Conservation (phyloP, 495 filamentous ascomycete species). For the Aspergillus haitiensis region DNA sequence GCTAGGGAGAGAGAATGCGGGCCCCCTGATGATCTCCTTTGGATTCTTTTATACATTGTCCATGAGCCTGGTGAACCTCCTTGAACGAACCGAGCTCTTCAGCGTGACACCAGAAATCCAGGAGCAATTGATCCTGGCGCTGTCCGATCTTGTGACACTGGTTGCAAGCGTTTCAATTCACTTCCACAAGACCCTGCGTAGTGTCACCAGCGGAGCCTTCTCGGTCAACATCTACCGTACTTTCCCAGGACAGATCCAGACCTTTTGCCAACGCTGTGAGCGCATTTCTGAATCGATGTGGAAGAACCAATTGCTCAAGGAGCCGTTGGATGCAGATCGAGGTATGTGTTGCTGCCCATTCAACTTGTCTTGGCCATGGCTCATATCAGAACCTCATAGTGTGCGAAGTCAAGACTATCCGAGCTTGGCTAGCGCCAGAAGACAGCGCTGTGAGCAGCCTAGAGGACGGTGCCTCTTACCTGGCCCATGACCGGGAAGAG, state of each 20-base stretch:
- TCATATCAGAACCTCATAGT: slow-evolving; percentile 15
- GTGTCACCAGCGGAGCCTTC: slow-evolving; percentile 27
- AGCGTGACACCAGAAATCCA: slow-evolving; percentile 37
- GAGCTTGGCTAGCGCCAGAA: slow-evolving; percentile 25
- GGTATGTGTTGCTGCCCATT: slow-evolving; percentile 14
- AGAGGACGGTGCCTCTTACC: slow-evolving; percentile 36
- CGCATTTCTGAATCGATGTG: slow-evolving; percentile 40
- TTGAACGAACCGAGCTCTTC: slow-evolving; percentile 41
- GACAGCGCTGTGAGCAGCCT: slow-evolving; percentile 24
- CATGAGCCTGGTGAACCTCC: slow-evolving; percentile 34
- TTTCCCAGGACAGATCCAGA: slow-evolving; percentile 34
- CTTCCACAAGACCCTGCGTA: slow-evolving; percentile 33
- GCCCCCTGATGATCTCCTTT: slow-evolving; percentile 36
- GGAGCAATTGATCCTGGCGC: slow-evolving; percentile 39
- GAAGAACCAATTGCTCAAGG: slow-evolving; percentile 34
- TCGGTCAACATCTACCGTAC: slow-evolving; percentile 37
- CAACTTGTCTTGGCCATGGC: background rate
- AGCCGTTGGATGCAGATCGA: slow-evolving; percentile 26
- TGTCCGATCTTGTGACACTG: slow-evolving; percentile 39
- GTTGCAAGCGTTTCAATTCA: slow-evolving; percentile 36
- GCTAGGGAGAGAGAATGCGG: slow-evolving; percentile 39
- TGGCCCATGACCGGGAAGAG: slow-evolving; percentile 45
- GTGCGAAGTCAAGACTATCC: slow-evolving; percentile 25
- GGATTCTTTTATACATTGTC: slow-evolving; percentile 44
- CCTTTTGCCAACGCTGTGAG: slow-evolving; percentile 34